phyloP scores from a whole-genome alignment of 768 basidiomycete species.

The Russula lepida region DNA sequence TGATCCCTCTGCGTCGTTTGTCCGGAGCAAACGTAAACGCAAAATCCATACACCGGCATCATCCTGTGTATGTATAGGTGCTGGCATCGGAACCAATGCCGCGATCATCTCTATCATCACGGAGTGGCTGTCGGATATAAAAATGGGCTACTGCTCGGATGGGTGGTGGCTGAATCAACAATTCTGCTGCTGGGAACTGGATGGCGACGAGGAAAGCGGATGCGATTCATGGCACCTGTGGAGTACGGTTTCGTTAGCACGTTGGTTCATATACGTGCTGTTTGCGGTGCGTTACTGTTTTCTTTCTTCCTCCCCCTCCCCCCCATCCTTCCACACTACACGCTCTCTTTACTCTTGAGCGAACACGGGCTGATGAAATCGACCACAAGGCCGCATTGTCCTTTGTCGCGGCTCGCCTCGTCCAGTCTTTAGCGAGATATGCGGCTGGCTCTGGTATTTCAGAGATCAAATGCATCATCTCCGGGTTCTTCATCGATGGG shows the following conservation, averaged over 20 bases:
- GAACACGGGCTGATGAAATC: background rate
- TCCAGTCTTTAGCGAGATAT: constrained; percentile 82
- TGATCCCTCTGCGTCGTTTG: constrained; percentile 8
- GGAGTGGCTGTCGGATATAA: constrained; percentile 96
- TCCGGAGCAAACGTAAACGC: background rate
- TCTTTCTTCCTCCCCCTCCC: background rate
- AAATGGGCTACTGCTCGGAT: constrained; percentile 93
- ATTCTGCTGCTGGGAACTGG: constrained; percentile 98
- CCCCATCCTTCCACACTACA: background rate
- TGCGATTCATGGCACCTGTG: constrained; percentile 93
- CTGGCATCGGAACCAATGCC: constrained; percentile 89
- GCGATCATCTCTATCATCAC: constrained; percentile 92
- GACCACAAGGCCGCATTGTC: constrained; percentile 61
- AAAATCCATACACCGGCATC: too few relatives aligned
- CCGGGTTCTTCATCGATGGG: constrained; percentile 95
- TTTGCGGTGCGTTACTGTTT: constrained; percentile 63
- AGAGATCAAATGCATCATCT: constrained; percentile 96
- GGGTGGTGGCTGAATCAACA: constrained; percentile 99
- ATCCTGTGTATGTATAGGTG: constrained; percentile 42
- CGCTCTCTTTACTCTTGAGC: background rate
- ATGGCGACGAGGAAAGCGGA: constrained; percentile 63
- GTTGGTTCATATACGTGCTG: constrained; percentile 80
- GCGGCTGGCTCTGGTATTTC: constrained; percentile 98
- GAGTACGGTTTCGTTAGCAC: constrained; percentile 60
- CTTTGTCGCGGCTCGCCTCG: constrained; percentile 82